phyloP scores from a whole-genome alignment of 2,329 filamentous ascomycete genomes.

The Periconia sp. region DNA sequence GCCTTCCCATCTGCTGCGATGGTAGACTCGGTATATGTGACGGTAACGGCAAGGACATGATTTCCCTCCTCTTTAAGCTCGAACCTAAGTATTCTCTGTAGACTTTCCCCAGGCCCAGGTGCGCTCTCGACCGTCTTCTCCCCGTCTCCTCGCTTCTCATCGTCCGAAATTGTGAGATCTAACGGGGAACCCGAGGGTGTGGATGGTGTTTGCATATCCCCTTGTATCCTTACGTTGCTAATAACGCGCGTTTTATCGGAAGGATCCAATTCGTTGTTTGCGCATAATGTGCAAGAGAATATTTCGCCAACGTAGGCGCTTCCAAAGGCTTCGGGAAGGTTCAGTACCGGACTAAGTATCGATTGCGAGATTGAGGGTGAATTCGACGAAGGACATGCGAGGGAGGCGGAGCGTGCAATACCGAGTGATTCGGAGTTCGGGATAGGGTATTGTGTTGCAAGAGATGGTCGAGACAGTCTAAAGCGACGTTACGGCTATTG shows the following conservation, averaged over 20 bases:
- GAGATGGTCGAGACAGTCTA: conserved; percentile 80
- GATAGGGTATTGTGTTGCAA: conserved; percentile 69
- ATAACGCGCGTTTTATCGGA: conserved; percentile 53
- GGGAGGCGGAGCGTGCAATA: conserved; percentile 60
- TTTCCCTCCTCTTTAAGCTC: conserved; percentile 93
- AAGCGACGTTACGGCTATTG: not conserved
- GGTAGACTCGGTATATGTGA: conserved; percentile 90
- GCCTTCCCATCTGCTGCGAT: conserved; percentile 50
- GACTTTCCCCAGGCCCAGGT: conserved; percentile 62
- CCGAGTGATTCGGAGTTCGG: conserved; percentile 56
- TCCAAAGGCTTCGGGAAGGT: conserved; percentile 86
- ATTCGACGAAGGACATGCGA: conserved; percentile 66
- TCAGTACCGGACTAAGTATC: conserved; percentile 66
- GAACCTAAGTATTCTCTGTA: conserved; percentile 82
- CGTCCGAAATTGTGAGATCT: conserved; percentile 54
- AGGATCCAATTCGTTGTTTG: conserved; percentile 76
- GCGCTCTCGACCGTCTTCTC: conserved; percentile 26
- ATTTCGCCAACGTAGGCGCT: conserved; percentile 94
- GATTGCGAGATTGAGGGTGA: conserved; percentile 53
- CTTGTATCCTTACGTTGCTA: conserved; percentile 77
- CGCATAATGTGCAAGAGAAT: conserved; percentile 91
- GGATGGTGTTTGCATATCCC: conserved; percentile 93
- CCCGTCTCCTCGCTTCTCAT: conserved; percentile 4
- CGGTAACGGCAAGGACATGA: conserved; percentile 89
- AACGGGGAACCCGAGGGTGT: conserved; percentile 64